Base-by-base conservation (phyloP, 164 flowering plant species). In the Amborella trichopoda region DNA sequence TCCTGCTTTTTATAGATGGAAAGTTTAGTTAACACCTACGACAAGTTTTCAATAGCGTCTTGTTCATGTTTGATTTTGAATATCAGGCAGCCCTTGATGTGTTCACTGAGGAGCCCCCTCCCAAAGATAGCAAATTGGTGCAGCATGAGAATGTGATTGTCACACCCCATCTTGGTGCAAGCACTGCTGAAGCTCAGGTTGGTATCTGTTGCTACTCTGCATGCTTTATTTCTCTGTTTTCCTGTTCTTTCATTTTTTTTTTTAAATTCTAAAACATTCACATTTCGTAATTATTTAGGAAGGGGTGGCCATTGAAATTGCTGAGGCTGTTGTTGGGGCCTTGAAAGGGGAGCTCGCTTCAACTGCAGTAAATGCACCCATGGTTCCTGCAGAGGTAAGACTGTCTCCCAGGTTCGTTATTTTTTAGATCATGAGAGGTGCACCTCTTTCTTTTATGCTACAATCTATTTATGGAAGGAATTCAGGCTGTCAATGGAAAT, bases 91-190 rank as follows among this genome's bases (percentile, higher is more conserved):
- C 95, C 9, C 95, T 84, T 61, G 95, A 84, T 68, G 95, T 84
- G 46, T 84, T 84, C 71, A 72, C 84, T 0, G 70, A 26, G 50
- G 95, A 84, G 55, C 95, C 95, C 37, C 95, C 95, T 16, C 46
- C 80, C 25, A 44, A 65, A 44, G 87, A 75, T 52, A 73, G 74
- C 70, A 77, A 70, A 61, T 39, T 84, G 64, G 64, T 79, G 23
- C 69, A 46, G 52, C 95, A 84, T 66, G 84, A 78, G 62, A 73
- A 54, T 34, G 90, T 84, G 10, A 81, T 80, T 19, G 87, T 58
- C 17, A 84, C 95, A 44, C 95, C 95, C 6, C 95, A 84, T 74
- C 83, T 84, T 48, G 95, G 95, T 40, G 95, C 95, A 33, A 84
- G 90, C 45, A 84, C 90, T 5, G 67, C 59, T 65, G 94, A 84